Percentiles rank a stretch among this genome's conserved stretches.
Evolutionary conservation across 2,329 filamentous ascomycete genomes (phyloP).

Genomic region (Pseudogymnoascus sp.): DNA sequence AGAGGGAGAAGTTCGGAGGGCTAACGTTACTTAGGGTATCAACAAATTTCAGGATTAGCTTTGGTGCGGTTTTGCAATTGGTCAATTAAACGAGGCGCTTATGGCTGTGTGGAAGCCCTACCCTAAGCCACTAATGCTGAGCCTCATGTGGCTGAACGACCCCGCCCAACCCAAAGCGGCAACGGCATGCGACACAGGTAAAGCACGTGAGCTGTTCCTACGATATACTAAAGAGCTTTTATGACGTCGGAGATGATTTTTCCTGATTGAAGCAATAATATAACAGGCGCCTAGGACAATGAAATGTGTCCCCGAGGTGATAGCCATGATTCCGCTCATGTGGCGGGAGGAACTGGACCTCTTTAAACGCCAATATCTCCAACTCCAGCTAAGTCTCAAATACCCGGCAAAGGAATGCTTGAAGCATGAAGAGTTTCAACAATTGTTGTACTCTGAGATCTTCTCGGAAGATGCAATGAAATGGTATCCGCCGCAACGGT

Average conservation of each 20-base stretch:
- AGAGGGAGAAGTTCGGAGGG: conserved; percentile 11
- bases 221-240: background rate
- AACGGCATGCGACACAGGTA: background rate
- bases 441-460: conserved; percentile 54
- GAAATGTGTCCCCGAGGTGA: conserved; percentile 16
- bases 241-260: conserved; percentile 3
- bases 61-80: conserved; percentile 8
- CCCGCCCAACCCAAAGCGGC: conserved; percentile 6
- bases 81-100: background rate
- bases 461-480: conserved; percentile 51
- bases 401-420: conserved; percentile 55
- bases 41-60: conserved; percentile 10
- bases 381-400: conserved; percentile 57
- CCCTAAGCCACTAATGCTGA: conserved; percentile 8
- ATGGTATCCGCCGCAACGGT: conserved; percentile 57
- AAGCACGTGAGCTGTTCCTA: conserved; percentile 1
- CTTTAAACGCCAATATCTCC: conserved; percentile 70
- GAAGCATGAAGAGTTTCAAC: conserved; percentile 53
- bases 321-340: conserved; percentile 22
- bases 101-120: conserved; percentile 4
- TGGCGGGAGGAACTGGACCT: conserved; percentile 34
- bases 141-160: conserved; percentile 7
- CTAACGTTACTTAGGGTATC: conserved; percentile 9
- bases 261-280: conserved; percentile 12
- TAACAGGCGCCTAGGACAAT: conserved; percentile 15